Percentiles rank a stretch among this genome's conserved stretches.
phyloP scores from a whole-genome alignment of 2,329 filamentous ascomycete species.

The Ophiostoma pallidulum region DNA sequence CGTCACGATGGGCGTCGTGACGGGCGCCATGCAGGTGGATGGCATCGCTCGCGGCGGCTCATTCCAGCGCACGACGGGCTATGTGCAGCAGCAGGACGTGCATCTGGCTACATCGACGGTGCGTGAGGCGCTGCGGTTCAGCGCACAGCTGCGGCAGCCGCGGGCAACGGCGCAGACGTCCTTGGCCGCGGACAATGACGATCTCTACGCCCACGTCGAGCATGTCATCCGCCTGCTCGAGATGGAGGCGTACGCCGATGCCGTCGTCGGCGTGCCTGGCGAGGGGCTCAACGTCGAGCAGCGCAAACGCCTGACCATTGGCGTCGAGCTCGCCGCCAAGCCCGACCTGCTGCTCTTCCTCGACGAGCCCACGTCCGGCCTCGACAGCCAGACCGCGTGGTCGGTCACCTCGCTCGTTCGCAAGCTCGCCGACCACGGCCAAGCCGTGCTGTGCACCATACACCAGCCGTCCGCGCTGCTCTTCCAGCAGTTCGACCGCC shows the following conservation, averaged over 20 bases:
- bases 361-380: slow-evolving; percentile 51
- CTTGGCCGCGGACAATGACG: no score
- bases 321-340: slow-evolving; percentile 91
- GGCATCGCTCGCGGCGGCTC: slow-evolving; percentile 61
- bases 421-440: slow-evolving; percentile 39
- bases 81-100: slow-evolving; percentile 87
- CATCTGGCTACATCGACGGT: slow-evolving; percentile 79
- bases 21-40: slow-evolving; percentile 66
- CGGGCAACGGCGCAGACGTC: slow-evolving; percentile 56
- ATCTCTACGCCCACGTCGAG: slow-evolving; percentile 81
- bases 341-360: slow-evolving; percentile 55
- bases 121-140: slow-evolving; percentile 79
- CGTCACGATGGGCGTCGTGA: slow-evolving; percentile 80
- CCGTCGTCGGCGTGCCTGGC: slow-evolving; percentile 80
- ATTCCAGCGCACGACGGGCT: slow-evolving; percentile 87
- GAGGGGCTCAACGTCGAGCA: slow-evolving; percentile 71
- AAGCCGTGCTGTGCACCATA: slow-evolving; percentile 23
- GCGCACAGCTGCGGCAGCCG: slow-evolving; percentile 75
- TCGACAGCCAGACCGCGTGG: slow-evolving; percentile 56
- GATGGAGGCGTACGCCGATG: slow-evolving; percentile 84
- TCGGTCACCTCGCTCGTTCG: slow-evolving; percentile 53
- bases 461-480: slow-evolving; percentile 17
- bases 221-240: slow-evolving; percentile 85
- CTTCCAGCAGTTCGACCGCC: slow-evolving; percentile 16
- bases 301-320: slow-evolving; percentile 70